Evolutionary conservation across 2,329 filamentous ascomycete species (phyloP), one percentile per base, ranked within the genome.

Genomic region (Diaporthe citrichinensis): DNA sequence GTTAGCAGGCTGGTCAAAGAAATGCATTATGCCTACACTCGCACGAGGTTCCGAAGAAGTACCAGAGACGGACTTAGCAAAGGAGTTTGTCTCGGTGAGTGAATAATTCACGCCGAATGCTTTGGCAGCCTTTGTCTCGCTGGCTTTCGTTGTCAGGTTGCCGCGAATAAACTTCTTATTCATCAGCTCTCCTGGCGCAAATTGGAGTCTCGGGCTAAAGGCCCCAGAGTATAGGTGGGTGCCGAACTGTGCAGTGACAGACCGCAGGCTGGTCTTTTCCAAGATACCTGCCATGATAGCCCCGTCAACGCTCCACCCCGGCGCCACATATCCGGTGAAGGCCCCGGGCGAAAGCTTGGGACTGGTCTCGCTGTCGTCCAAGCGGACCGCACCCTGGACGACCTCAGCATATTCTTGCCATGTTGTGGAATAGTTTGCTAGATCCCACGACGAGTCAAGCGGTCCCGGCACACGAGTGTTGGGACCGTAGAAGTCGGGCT

Each of bases 271-370:
- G 41, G 41, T 9, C 61, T 49, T 49, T 20, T 67, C 61, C 61
- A 67, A 34, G 44, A 67, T 67, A 25, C 61, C 61, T 4, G 31
- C 28, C 62, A 39, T 51, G 12, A 51, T 51, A 20, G 62, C 62
- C 25, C 62, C 62, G 31, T 51, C 62, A 36, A 67, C 62, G 15
- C 62, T 67, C 62, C 62, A 67, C 12, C 62, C 44, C 23, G 62
- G 62, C 28, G 62, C 44, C 20, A 36, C 62, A 39, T 51, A 67
- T 20, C 44, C 62, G 14, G 28, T 67, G 46, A 67, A 67, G 7
- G 62, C 44, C 20, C 44, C 62, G 3, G 62, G 28, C 31, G 62
- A 67, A 8, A 67, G 28, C 20, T 51, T 36, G 31, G 44, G 62
- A 49, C 62, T 8, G 62, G 31, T 20, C 31, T 51, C 28, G 44